phyloP scores from a whole-genome alignment of 352 stramenopile genomes.

The Phytophthora fragariae region DNA sequence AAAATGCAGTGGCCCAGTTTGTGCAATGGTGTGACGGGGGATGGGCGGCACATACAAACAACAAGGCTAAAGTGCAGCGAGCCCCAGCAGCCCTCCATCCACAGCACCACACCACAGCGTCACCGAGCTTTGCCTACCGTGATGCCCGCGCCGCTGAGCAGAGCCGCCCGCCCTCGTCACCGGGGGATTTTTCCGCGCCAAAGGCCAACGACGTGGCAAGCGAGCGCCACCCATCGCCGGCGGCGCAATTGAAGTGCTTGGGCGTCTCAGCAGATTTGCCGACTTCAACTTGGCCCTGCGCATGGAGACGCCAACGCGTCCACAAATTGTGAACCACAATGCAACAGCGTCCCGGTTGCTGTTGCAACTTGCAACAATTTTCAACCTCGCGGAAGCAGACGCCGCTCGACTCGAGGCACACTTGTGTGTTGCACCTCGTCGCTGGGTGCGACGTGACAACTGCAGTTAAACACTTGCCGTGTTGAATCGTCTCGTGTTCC shows the following conservation, averaged over 20 bases:
- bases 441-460: not conserved
- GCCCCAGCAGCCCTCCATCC: conserved; percentile 9
- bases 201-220: not conserved
- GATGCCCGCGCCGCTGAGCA: conserved; percentile 18
- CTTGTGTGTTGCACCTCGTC: not conserved
- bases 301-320: not conserved
- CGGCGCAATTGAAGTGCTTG: not conserved
- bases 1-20: conserved; percentile 22
- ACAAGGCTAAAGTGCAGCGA: conserved; percentile 16
- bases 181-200: conserved; percentile 13
- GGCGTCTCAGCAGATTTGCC: conserved; percentile 12
- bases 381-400: conserved; percentile 4
- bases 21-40: conserved; percentile 31
- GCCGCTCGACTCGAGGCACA: not conserved
- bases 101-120: not conserved
- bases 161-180: conserved; percentile 24
- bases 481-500: not conserved
- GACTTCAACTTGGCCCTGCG: no score
- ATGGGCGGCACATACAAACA: conserved; percentile 31
- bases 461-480: conserved; percentile 3
- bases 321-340: no score
- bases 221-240: not conserved
- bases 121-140: not conserved
- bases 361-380: not conserved
- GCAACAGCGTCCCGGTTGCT: not conserved